Base-by-base conservation (phyloP, 768 basidiomycete genomes). In the Pleurotus giganteus region DNA sequence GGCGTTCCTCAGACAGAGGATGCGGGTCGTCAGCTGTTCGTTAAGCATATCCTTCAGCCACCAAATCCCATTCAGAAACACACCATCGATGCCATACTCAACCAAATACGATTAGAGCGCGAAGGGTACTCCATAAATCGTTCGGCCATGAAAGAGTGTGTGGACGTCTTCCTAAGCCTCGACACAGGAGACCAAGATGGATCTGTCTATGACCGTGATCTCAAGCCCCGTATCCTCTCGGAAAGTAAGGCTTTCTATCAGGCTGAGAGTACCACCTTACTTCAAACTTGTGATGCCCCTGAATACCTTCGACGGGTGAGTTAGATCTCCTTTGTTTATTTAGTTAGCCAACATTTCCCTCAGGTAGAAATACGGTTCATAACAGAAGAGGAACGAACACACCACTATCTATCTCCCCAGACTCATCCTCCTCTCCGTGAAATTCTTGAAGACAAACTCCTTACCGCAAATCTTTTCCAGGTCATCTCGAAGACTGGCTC, bases 91-190 rank as follows among this genome's bases (percentile, higher is more conserved):
- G 91, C 92, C n/a, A 78, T 98, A 47, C 78, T 98, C 45, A 81
- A 81, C 27, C 90, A 95, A 71, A 86, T 99, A 53, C 89, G 85
- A 57, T 84, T 92, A 51, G 97, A 99, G 63, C 88, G 97, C 13
- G 89, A 95, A 58, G 94, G 94, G 23, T 90, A 89, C 64, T 82
- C 82, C 43, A 93, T 98, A 64, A 92, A 91, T 63, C 88, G 90
- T n/a, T 92, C 93, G 1, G 86, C 91, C 2, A 84, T 98, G 49
- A 89, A 91, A 64, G 89, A 88, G 60, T 93, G 89, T 58, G 86
- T 95, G 19, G 91, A 94, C 37, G 86, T 98, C 42, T 80, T 97
- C 43, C 71, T 89, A 34, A 80, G 86, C 54, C 79, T 98, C 26
- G 71, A 77, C 8, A 76, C 79, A 28, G 77, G 77, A 15, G 70